Evolutionary conservation across 2,329 filamentous ascomycete genomes (phyloP), one percentile per base, ranked within the genome.

Genomic region (Magnaporthiopsis incrustans): DNA sequence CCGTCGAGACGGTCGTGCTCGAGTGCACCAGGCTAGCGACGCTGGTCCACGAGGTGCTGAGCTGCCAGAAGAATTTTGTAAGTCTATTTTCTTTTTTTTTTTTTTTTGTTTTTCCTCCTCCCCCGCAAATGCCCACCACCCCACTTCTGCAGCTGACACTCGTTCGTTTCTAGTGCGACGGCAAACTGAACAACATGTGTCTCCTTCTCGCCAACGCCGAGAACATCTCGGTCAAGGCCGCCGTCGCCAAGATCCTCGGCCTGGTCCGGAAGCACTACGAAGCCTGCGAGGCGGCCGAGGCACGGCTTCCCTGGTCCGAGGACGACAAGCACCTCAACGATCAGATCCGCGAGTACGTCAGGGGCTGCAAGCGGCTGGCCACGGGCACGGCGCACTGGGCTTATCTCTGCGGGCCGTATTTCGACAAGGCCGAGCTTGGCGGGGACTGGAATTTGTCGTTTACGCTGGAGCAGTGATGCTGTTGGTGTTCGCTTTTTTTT

Each of bases 321-420:
- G 3, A 26, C n/a, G 56, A 26, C n/a, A 26, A 26, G 56, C 14
- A 44, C 38, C n/a, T 57, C 4, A 57, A 72, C 32, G 73, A 75
- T 25, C 71, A 67, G 12, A 67, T 76, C 32, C 67, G 64, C 53
- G 66, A 65, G 33, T 68, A 65, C 4, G 59, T 65, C 25, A 59
- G 56, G 11, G 44, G 62, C 30, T 62, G 66, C 44, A 59, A 65
- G 57, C 57, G 60, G 44, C 60, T 65, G 63, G 66, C 63, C 22
- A 65, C 63, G 57, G 63, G 62, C 22, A n/a, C 56, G 4, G 1
- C n/a, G 2, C 56, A 57, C 14, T 57, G 56, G 56, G 56, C 56
- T 1, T 57, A 57, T 26, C 56, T 57, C 11, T 25, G n/a, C n/a
- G 26, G n/a, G 22, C 56, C n/a, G 11, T 57, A 26, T 57, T 57